Percentiles rank a stretch among this genome's conserved stretches.
Evolutionary conservation across 495 filamentous ascomycete genomes (phyloP).

Genomic region (Neurospora sp.): DNA sequence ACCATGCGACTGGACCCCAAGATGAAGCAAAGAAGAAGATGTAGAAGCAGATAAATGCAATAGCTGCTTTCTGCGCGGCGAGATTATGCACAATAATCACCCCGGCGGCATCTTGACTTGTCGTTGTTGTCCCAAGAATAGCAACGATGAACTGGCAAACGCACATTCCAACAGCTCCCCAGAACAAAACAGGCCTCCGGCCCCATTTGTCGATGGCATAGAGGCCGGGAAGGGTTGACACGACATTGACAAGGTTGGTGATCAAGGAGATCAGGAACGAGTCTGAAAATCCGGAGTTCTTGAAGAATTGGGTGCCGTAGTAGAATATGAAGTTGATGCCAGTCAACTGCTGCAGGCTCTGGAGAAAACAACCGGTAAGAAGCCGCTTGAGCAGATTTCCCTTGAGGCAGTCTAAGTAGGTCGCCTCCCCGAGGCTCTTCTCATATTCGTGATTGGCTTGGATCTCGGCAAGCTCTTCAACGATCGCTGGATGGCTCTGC

Average conservation of each 20-base stretch:
- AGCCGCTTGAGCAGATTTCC: not conserved
- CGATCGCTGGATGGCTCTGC: not conserved
- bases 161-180: not conserved
- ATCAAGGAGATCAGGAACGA: not conserved
- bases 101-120: not conserved
- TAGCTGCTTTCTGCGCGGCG: not conserved
- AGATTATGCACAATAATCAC: not conserved
- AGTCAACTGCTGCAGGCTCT: not conserved
- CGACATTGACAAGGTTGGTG: not conserved
- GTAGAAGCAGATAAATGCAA: not conserved
- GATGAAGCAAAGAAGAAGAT: not conserved
- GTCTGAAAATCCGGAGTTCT: not conserved
- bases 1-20: not conserved
- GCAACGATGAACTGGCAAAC: not conserved
- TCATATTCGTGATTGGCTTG: not conserved
- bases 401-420: not conserved
- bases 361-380: not conserved
- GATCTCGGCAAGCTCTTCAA: not conserved
- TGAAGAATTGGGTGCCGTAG: not conserved
- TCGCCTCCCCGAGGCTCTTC: not conserved
- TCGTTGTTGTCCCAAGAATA: not conserved
- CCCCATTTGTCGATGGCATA: not conserved
- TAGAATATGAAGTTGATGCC: not conserved
- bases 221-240: not conserved
- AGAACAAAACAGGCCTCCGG: not conserved